Evolutionary conservation across 495 filamentous ascomycete species (phyloP), one percentile per base, ranked within the genome.

Genomic region (Penicillium steckii): DNA sequence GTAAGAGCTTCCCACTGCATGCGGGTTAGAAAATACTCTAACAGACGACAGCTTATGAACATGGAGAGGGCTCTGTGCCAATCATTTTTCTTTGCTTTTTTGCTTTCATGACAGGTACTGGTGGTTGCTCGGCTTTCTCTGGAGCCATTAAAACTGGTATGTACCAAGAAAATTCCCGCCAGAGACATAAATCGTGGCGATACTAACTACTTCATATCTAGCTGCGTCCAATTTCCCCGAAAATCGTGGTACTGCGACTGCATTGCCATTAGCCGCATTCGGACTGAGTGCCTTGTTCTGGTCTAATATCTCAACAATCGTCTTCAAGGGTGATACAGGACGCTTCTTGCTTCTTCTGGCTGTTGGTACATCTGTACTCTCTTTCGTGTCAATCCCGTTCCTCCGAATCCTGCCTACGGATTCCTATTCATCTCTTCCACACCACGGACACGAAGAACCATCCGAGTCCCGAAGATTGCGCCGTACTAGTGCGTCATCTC

Each of bases 251-350:
- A 96, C 93, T 17, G 94, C 94, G 12, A 97, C 94, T 6, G 91
- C 90, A 2, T 90, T 97, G 63, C 93, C 94, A 6, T 72, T 98
- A 40, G 85, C 93, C 35, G 91, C 89, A 4, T 97, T 97, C 67
- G 94, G 94, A 21, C 76, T 98, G 25, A 96, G 93, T 71, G 94
- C 94, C 42, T 91, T 97, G 66, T 95, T 97, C 79, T 98, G 96
- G 75, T 88, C 94, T 15, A 76, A 82, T 17, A 70, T 91, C 19
- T 89, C 91, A 3, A 79, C 80, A 27, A 58, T 93, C 41, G 76
- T 90, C 44, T 95, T 96, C 71, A 90, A 92, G 22, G 89, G 89
- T 42, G 83, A 93, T 56, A 95, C 89, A 8, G 82, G 84, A 38
- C 77, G 78, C 27, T 92, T 96, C 60, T 80, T 98, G 35, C 75